A percentile compares a stretch with the other conserved stretches of the same genome.
These are phyloP conservation scores for Aspergillus fumigatiaffinis DNA, from an alignment of 2,329 filamentous ascomycete species.

Conservation along the genomic window DNA sequence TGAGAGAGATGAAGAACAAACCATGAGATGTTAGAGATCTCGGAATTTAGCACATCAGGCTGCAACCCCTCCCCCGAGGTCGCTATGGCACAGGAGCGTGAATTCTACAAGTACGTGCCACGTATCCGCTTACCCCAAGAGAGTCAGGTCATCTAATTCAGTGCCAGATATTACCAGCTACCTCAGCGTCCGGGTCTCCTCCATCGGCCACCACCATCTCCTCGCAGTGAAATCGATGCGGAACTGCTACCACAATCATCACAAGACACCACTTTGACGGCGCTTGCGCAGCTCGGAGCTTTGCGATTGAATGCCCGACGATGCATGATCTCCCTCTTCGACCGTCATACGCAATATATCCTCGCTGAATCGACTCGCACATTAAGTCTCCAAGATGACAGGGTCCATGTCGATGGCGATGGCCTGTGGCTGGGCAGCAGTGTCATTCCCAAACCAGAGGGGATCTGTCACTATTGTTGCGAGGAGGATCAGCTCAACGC, in stretches of 20 bases:
- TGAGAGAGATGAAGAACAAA: neutral
- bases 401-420: constrained; percentile 18
- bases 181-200: constrained; percentile 14
- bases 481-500: neutral
- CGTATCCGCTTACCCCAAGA: neutral
- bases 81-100: constrained; percentile 16
- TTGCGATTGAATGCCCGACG: constrained; percentile 43
- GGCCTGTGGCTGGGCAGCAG: constrained; percentile 27
- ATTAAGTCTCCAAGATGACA: constrained; percentile 32
- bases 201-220: constrained; percentile 10
- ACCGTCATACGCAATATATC: constrained; percentile 46
- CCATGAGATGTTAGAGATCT: neutral
- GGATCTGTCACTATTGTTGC: constrained; percentile 26
- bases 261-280: constrained; percentile 40
- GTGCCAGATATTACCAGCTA: constrained; percentile 18
- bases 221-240: constrained; percentile 2
- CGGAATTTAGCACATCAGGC: neutral
- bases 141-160: constrained; percentile 11
- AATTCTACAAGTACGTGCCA: constrained; percentile 18
- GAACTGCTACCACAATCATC: constrained; percentile 23
- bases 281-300: constrained; percentile 49
- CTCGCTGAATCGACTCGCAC: constrained; percentile 50
- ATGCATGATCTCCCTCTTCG: constrained; percentile 51
- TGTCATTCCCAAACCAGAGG: constrained; percentile 24
- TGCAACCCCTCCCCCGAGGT: neutral